These are phyloP conservation scores for Firmiana major DNA, from an alignment of 345 rosid genomes.

Conservation along the genomic window DNA sequence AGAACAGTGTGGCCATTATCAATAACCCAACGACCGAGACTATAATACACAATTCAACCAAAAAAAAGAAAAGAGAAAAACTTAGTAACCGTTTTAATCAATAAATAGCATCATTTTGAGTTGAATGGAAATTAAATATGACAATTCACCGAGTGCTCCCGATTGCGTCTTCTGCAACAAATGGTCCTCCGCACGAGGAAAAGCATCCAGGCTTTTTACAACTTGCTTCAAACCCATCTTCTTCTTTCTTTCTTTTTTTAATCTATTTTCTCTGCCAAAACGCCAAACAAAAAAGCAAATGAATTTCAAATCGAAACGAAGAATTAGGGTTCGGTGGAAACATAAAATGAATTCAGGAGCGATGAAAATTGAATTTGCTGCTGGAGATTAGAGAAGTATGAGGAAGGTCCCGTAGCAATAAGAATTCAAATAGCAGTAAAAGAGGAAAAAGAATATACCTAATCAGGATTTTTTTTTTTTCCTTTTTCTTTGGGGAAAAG, in stretches of 20 bases:
- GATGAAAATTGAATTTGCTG: not conserved
- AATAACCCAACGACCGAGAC: conserved; percentile 81
- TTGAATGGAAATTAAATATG: not conserved
- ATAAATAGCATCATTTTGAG: conserved; percentile 2
- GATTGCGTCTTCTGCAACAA: conserved; percentile 89
- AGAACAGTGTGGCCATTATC: conserved; percentile 79
- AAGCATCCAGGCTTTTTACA: conserved; percentile 82
- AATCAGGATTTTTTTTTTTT: not conserved
- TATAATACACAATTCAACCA: conserved; percentile 23
- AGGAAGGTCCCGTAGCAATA: not conserved
- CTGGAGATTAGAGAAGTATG: not conserved
- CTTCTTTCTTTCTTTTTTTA: not conserved
- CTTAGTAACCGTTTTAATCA: not conserved
- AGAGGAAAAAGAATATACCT: not conserved
- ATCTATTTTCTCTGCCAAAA: not conserved
- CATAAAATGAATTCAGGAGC: not conserved
- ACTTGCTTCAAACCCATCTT: conserved; percentile 80
- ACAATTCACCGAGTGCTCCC: conserved; percentile 65
- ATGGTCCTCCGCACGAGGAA: conserved; percentile 96
- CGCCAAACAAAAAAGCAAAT: not conserved
- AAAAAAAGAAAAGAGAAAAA: not conserved
- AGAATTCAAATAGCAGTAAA: not conserved
- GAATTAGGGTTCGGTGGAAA: not conserved
- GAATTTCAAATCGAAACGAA: not conserved
- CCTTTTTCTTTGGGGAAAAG: not conserved